phyloP scores from a whole-genome alignment of 106 monocot genomes.

The Dioscorea zingiberensis region DNA sequence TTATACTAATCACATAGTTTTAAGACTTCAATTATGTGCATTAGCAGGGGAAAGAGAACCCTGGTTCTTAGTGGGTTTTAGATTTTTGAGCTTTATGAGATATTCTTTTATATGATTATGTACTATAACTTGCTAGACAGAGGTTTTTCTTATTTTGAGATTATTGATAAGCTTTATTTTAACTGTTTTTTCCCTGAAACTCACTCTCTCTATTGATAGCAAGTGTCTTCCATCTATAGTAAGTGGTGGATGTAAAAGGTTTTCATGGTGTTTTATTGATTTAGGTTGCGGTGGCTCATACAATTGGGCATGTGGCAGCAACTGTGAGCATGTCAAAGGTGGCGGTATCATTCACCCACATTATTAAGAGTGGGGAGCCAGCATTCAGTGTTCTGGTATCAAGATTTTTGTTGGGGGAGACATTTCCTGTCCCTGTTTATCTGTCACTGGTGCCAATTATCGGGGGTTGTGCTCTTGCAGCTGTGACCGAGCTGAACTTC shows the following conservation, averaged over 20 bases:
- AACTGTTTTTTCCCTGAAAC: no score
- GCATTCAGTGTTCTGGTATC: slow-evolving; percentile 88
- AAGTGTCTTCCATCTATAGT: no score
- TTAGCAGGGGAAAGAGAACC: not conserved
- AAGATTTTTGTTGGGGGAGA: slow-evolving; percentile 74
- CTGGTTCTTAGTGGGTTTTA: not conserved
- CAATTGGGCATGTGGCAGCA: slow-evolving; percentile 80
- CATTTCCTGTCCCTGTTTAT: slow-evolving; percentile 56
- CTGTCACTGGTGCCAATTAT: slow-evolving; percentile 79
- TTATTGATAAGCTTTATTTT: no score
- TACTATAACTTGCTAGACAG: no score
- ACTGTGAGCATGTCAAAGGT: slow-evolving; percentile 89
- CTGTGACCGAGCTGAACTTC: slow-evolving; percentile 88
- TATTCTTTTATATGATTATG: not conserved
- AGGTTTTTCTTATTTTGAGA: no score
- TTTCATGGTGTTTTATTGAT: not conserved
- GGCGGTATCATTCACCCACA: slow-evolving; percentile 82
- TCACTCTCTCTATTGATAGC: no score
- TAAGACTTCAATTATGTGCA: no score
- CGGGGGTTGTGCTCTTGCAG: slow-evolving; percentile 87
- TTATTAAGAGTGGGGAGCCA: slow-evolving; percentile 79
- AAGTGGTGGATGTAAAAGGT: no score
- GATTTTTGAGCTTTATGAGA: not conserved
- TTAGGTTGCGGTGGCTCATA: slow-evolving; percentile 74
- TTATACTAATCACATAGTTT: no score